Base-by-base conservation (phyloP, 2,329 filamentous ascomycete genomes). In the Fusarium goolgardi region DNA sequence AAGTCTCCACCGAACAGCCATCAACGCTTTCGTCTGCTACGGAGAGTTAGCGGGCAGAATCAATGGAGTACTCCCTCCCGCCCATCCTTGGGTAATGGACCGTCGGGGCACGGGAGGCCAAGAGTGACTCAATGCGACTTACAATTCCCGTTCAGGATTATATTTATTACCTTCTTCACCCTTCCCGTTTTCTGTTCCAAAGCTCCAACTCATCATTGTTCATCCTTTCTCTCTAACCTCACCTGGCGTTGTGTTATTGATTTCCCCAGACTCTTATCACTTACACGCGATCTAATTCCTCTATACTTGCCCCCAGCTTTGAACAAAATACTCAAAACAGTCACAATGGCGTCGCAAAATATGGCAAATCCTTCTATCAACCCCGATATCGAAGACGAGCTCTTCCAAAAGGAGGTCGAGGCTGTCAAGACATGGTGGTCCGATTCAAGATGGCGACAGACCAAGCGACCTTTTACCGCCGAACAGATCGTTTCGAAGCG, bases 401-500 rank as follows among this genome's bases (percentile, higher is more conserved):
- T 90, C 75, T 97, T 91, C 82, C 85, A 88, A 75, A 86, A 91
- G 71, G 96, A 99, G 78, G 93, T 98, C 63, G 88, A 91, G 75
- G 89, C 91, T 71, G 91, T 98, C 72, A 93, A 97, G 87, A 83
- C 91, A 80, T 99, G 96, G 96, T 99, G 96, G 96, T 86, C 84
- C 54, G 92, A 96, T 75, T 88, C 93, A 59, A 88, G 96, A 85
- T 99, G 96, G 96, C 88, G 92, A 78, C 88, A 93, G 81, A 99
- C 96, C 74, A 94, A 92, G 83, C 88, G 96, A 60, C 90, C 96
- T 25, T 99, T 96, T 79, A 97, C 94, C 6, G 94, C 96, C 32
- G 96, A 98, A 85, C 92, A 97, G 82, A 98, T 99, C 76, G 96
- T 97, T 68, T 90, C 92, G 53, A 99, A 99, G 88, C 87, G 96